A percentile compares a stretch with the other conserved stretches of the same genome.
phyloP scores from a whole-genome alignment of 1,284 basidiomycete genomes.

The Peniophora sp. region DNA sequence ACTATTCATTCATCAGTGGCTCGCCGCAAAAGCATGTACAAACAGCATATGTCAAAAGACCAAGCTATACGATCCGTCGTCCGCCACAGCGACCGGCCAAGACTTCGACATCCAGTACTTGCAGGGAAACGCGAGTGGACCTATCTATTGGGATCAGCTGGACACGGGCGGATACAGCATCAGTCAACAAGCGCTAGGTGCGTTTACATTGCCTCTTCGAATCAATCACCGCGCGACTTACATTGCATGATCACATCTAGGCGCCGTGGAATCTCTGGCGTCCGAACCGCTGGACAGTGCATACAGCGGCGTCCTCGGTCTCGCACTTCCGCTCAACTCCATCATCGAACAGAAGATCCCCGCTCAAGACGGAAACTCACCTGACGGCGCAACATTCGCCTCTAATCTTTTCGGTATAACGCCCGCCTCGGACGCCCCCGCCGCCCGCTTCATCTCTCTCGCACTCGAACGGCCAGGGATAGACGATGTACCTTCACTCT shows the following conservation, averaged over 20 bases:
- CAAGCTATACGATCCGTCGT: slow-evolving; percentile 43
- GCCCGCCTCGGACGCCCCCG: slow-evolving; percentile 38
- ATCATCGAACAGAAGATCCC: slow-evolving; percentile 44
- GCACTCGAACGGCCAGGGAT: slow-evolving; percentile 60
- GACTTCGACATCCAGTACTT: slow-evolving; percentile 50
- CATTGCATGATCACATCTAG: slow-evolving; percentile 20
- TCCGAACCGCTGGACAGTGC: slow-evolving; percentile 43
- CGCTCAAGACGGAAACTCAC: slow-evolving; percentile 34
- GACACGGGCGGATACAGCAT: slow-evolving; percentile 51
- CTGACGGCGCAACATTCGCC: slow-evolving; percentile 55
- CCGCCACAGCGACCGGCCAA: slow-evolving; percentile 29
- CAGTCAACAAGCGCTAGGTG: slow-evolving; percentile 55
- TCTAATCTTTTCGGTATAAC: slow-evolving; percentile 64
- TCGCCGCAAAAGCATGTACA: slow-evolving; percentile 50
- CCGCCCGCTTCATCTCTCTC: slow-evolving; percentile 58
- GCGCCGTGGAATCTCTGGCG: slow-evolving; percentile 42
- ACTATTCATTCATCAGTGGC: slow-evolving; percentile 36
- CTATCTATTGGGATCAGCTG: slow-evolving; percentile 60
- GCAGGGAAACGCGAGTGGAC: slow-evolving; percentile 45
- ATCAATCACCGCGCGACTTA: too few species aligned
- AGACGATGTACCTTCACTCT: slow-evolving; percentile 39
- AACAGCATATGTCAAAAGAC: slow-evolving; percentile 37
- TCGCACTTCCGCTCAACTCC: slow-evolving; percentile 61
- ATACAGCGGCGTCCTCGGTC: slow-evolving; percentile 64
- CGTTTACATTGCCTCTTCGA: slow-evolving; percentile 15